These are phyloP conservation scores for Chaetoceros muelleri DNA, from an alignment of 108 stramenopile genomes.

Conservation along the genomic window DNA sequence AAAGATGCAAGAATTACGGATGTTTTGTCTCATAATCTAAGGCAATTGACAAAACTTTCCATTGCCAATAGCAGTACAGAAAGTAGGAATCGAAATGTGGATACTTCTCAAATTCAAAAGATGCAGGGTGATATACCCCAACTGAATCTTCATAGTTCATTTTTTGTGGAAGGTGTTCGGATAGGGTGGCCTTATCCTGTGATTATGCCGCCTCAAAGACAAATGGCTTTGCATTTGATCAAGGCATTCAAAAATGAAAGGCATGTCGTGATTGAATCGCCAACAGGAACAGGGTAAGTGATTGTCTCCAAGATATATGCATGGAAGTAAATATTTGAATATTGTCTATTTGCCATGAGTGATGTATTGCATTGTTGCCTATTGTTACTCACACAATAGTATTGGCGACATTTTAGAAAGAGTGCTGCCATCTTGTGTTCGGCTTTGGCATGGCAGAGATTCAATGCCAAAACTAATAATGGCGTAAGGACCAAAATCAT, in stretches of 20 bases:
- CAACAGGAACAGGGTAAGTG: constrained; percentile 78
- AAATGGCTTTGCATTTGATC: constrained; percentile 67
- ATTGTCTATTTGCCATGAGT: too few species aligned
- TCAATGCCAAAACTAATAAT: constrained; percentile 10
- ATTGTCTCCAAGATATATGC: too few species aligned
- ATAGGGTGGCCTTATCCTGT: constrained; percentile 68
- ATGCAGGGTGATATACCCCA: constrained; percentile 60
- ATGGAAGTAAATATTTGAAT: too few species aligned
- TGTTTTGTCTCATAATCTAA: constrained; percentile 29
- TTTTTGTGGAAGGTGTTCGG: constrained; percentile 49
- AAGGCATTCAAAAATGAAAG: constrained; percentile 43
- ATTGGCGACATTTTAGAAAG: too few species aligned
- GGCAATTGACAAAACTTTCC: constrained; percentile 1
- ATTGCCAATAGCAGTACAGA: background rate
- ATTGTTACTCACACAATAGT: too few species aligned
- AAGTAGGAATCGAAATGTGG: background rate
- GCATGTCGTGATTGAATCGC: constrained; percentile 69
- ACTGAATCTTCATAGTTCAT: constrained; percentile 31
- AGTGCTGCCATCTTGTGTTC: constrained; percentile 64
- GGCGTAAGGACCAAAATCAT: constrained; percentile 39
- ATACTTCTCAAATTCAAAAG: constrained; percentile 2
- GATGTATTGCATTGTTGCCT: too few species aligned
- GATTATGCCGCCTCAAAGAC: constrained; percentile 58
- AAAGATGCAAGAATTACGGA: constrained; percentile 33
- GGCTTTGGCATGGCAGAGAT: constrained; percentile 66